Percentiles rank a stretch among this genome's conserved stretches.
Conservation (phyloP, 2,329 filamentous ascomycete genomes). For the Cladosporium cucumerinum region DNA sequence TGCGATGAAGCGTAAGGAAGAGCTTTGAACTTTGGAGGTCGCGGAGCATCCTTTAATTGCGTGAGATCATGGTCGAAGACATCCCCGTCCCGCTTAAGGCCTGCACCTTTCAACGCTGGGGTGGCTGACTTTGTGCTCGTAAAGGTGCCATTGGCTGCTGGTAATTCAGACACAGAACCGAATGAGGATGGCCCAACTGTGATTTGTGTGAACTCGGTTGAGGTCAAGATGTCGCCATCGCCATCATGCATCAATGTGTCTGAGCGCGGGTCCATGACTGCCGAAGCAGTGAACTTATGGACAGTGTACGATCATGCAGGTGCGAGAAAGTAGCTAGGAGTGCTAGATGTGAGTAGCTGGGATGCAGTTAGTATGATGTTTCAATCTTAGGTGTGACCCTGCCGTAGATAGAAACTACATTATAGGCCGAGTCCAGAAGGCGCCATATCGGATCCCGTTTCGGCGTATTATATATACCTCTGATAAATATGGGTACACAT, state of each 20-base stretch:
- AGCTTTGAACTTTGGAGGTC: constrained; percentile 34
- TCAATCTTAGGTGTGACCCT: not conserved
- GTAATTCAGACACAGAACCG: not conserved
- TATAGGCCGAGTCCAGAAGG: not conserved
- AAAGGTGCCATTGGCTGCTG: constrained; percentile 4
- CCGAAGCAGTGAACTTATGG: constrained; percentile 2
- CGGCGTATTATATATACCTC: not conserved
- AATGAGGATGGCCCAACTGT: constrained; percentile 17
- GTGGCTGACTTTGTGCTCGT: constrained; percentile 8
- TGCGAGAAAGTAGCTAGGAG: not conserved
- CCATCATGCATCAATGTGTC: constrained; percentile 27
- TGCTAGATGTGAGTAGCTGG: not conserved
- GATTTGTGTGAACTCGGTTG: constrained; percentile 21
- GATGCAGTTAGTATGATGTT: not conserved
- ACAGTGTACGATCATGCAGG: not conserved
- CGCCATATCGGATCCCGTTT: not conserved
- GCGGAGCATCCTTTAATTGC: constrained; percentile 26
- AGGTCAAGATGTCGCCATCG: constrained; percentile 25
- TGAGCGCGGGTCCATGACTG: constrained; percentile 7
- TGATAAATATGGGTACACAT: not conserved
- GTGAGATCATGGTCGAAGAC: constrained; percentile 22
- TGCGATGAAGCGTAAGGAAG: constrained; percentile 38
- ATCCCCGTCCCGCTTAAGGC: constrained; percentile 19
- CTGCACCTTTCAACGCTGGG: constrained; percentile 25
- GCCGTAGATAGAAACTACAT: not conserved